Evolutionary conservation across 1,139 yeast genomes (phyloP).

Genomic region (Yamadazyma dushanensis): DNA sequence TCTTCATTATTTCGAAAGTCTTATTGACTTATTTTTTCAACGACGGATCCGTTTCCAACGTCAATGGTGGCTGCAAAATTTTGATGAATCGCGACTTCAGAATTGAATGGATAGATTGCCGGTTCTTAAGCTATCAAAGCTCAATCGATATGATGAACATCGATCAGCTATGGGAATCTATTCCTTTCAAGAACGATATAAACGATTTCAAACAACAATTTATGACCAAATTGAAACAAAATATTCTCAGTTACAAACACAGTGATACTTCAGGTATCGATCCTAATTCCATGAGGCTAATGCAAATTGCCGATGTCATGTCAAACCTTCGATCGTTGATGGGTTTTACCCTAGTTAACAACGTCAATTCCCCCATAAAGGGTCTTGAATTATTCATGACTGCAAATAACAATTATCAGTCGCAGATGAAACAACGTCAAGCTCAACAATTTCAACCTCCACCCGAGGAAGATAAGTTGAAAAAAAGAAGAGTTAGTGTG

Average conservation of each 20-base stretch:
- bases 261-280: constrained; percentile 47
- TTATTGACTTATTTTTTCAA: constrained; percentile 54
- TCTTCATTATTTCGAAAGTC: constrained; percentile 60
- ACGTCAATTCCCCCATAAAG: constrained; percentile 53
- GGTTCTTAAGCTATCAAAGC: constrained; percentile 35
- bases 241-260: constrained; percentile 25
- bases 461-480: constrained; percentile 21
- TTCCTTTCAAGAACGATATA: constrained; percentile 13
- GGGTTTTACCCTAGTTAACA: constrained; percentile 50
- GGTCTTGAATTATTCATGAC: constrained; percentile 55
- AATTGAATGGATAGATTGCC: constrained; percentile 72
- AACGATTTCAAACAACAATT: constrained; percentile 27
- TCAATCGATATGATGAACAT: constrained; percentile 25
- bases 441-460: constrained; percentile 16
- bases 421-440: constrained; percentile 14
- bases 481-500: constrained; percentile 21
- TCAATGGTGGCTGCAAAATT: constrained; percentile 59
- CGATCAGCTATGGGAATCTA: constrained; percentile 18
- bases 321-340: constrained; percentile 64
- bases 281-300: constrained; percentile 56
- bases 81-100: constrained; percentile 61
- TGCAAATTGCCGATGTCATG: constrained; percentile 80
- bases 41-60: constrained; percentile 71
- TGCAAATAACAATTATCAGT: constrained; percentile 27
- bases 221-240: constrained; percentile 22